These are phyloP conservation scores for Fusarium compactum DNA, from an alignment of 2,329 filamentous ascomycete genomes.

Conservation along the genomic window DNA sequence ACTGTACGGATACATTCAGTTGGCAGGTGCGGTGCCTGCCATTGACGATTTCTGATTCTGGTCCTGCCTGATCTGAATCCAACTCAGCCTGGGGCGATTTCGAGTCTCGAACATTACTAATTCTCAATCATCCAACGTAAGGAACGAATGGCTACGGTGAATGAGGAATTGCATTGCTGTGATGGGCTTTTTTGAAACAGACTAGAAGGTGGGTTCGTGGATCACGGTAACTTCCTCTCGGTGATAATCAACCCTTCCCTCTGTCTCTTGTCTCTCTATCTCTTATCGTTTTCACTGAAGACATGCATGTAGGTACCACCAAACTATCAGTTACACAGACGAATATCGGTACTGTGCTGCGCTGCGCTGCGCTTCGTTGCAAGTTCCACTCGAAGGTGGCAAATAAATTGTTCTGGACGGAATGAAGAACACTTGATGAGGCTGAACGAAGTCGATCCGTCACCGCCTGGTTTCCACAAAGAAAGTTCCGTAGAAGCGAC, in stretches of 20 bases:
- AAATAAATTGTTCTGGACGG: conserved; percentile 37
- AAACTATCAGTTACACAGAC: neutral
- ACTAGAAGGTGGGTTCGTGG: conserved; percentile 29
- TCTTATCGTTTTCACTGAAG: neutral
- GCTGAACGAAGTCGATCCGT: conserved; percentile 27
- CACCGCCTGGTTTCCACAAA: conserved; percentile 29
- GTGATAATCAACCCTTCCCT: conserved; percentile 5
- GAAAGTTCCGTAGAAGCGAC: conserved; percentile 31
- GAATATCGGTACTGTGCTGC: neutral
- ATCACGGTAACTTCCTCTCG: conserved; percentile 18
- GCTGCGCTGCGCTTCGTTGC: neutral
- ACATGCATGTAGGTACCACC: conserved; percentile 1
- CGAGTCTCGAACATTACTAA: conserved; percentile 43
- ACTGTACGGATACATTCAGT: neutral
- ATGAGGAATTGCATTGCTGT: conserved; percentile 13
- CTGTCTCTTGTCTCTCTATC: neutral
- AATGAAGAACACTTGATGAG: conserved; percentile 36
- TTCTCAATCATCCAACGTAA: conserved; percentile 27
- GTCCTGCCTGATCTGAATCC: conserved; percentile 1
- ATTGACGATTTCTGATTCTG: conserved; percentile 20
- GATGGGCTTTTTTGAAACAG: conserved; percentile 37
- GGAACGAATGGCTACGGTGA: conserved; percentile 17
- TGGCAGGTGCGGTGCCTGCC: neutral
- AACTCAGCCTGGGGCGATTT: conserved; percentile 9
- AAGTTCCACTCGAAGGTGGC: conserved; percentile 10